A percentile compares a stretch with the other conserved stretches of the same genome.
phyloP scores from a whole-genome alignment of 2,329 filamentous ascomycete genomes.

The Sporothrix pseudoabietina region DNA sequence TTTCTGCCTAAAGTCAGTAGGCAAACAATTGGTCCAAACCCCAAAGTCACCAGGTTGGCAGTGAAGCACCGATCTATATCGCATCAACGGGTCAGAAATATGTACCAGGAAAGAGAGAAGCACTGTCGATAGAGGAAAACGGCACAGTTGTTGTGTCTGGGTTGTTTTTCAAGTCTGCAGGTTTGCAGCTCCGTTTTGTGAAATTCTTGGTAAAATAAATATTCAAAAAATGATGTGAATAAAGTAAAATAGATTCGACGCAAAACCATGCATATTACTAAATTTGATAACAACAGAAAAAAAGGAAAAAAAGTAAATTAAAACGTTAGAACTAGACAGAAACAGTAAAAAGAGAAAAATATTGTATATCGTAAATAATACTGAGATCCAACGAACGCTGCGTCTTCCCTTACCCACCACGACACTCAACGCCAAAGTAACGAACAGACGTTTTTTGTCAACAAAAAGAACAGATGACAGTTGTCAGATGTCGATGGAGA shows the following conservation, averaged over 20 bases:
- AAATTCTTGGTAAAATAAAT: too few species aligned
- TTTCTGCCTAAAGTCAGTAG: constrained; percentile 6
- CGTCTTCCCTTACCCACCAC: not conserved
- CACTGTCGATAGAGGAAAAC: not conserved
- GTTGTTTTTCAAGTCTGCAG: not conserved
- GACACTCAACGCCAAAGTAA: not conserved
- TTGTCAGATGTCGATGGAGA: not conserved
- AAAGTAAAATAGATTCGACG: not conserved
- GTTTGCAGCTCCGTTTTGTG: not conserved
- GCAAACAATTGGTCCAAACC: constrained; percentile 12
- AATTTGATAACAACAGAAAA: too few species aligned
- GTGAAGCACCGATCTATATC: constrained; percentile 26
- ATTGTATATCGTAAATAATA: not conserved
- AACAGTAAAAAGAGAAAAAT: not conserved
- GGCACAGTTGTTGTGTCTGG: constrained; percentile 16
- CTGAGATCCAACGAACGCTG: not conserved
- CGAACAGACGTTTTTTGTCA: not conserved
- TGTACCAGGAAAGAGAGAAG: not conserved
- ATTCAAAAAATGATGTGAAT: too few species aligned
- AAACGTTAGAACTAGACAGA: not conserved
- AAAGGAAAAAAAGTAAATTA: not conserved
- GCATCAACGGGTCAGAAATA: constrained; percentile 26
- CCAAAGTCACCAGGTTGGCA: constrained; percentile 8
- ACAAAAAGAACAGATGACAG: not conserved
- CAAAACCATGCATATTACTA: too few species aligned